phyloP scores from a whole-genome alignment of 768 basidiomycete species.

The Termitomyces sp. region DNA sequence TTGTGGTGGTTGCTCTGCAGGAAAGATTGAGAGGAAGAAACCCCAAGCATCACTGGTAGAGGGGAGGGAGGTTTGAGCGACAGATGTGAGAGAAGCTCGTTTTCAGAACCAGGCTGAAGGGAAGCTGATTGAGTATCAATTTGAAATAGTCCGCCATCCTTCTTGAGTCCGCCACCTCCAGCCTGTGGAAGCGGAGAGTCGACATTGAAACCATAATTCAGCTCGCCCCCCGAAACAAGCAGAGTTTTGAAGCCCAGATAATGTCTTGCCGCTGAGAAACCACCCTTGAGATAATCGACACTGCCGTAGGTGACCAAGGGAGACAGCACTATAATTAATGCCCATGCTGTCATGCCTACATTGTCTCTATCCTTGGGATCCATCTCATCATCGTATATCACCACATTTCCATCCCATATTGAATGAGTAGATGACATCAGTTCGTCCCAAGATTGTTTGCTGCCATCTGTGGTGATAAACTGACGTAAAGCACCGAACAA shows the following conservation, averaged over 20 bases:
- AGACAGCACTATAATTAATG: constrained; percentile 56
- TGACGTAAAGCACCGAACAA: constrained; percentile 66
- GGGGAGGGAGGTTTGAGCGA: constrained; percentile 37
- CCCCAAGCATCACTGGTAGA: constrained; percentile 51
- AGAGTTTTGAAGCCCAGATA: constrained; percentile 51
- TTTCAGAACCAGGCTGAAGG: constrained; percentile 48
- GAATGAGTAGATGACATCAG: constrained; percentile 41
- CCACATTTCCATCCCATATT: constrained; percentile 68
- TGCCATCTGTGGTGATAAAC: constrained; percentile 77
- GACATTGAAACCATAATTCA: constrained; percentile 15
- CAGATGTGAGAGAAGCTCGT: constrained; percentile 42
- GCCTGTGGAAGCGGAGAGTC: constrained; percentile 17
- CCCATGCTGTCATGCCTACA: constrained; percentile 59
- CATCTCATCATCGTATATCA: constrained; percentile 78
- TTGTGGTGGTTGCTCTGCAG: neutral
- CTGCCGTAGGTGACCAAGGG: constrained; percentile 51
- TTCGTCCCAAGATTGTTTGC: constrained; percentile 67
- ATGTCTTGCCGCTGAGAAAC: constrained; percentile 56
- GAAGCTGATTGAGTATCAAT: constrained; percentile 56
- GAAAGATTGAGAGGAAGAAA: constrained; percentile 24
- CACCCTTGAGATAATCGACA: constrained; percentile 70
- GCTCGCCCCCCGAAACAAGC: constrained; percentile 41
- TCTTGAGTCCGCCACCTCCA: constrained; percentile 21
- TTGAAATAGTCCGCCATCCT: constrained; percentile 57
- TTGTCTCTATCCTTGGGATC: constrained; percentile 58